Evolutionary conservation across 345 rosid genomes (phyloP), one percentile per base, ranked within the genome.

Genomic region (Hypericum androsaemum): DNA sequence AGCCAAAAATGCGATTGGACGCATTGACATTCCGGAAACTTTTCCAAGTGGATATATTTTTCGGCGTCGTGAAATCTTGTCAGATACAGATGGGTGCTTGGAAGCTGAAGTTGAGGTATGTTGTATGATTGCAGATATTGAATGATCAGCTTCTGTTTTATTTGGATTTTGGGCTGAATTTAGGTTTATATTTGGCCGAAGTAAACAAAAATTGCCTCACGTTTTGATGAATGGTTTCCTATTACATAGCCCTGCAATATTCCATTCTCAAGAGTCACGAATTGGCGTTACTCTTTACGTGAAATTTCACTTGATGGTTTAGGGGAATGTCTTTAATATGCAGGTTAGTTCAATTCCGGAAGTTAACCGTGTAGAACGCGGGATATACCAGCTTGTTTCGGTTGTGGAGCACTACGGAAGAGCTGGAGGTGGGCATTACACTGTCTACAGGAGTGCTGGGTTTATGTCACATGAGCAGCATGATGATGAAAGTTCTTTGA

Each of bases 351-450:
- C 5, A 11, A n/a, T 37, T 13, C 22, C 28, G 10, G 37, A 47
- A 17, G 22, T 49, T 42, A 53, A 50, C 46, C 59, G 69, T 44
- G 56, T 71, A 43, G 69, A 69, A 66, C 44, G 57, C 39, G 39
- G 43, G 42, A 17, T 66, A 54, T 87, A 84, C 57, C 73, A 72
- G 32, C 88, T 90, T 35, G 80, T 77, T 51, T 72, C 92, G 0
- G 89, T 81, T 15, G 83, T 90, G 64, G 96, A 87, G 68, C 96
- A 87, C 69, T 87, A 79, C 57, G 95, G 96, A 55, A 68, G 76
- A 69, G 60, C 71, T 0, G 95, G 89, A 55, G 73, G 82, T 36
- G 95, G 98, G 37, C 98, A 87, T 71, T 90, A 87, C 52, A 87
- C 81, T 14, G 82, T 84, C 58, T 84, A 82, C 62, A 77, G 96